Evolutionary conservation across 306 rosid genomes (phyloP), one percentile per base, ranked within the genome.

Genomic region (Pyrus bretschneideri): DNA sequence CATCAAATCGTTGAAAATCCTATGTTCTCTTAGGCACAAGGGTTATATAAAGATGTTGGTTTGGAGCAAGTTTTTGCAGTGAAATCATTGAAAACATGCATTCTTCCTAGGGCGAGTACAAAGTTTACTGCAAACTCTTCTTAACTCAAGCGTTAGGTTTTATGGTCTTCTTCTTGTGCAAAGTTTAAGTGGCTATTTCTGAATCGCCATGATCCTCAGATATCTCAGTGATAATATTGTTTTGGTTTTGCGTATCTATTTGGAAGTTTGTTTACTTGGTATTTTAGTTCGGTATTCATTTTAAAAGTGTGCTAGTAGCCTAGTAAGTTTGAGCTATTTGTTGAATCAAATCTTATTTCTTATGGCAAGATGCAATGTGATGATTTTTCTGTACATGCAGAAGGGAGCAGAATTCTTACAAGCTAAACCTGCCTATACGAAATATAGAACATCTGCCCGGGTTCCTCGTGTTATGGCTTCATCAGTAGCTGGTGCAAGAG

Each of bases 391-490:
- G 30, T 61, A 58, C 52, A 69, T 84, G 87, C 89, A 92, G 98
- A 96, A 85, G 81, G 78, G 80, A 75, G 29, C 69, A 67, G 79
- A 76, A 67, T 74, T 66, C 71, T 76, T 69, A 60, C 84, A 17
- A 78, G 77, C 83, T 71, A 72, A 62, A 71, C 77, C 91, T 33
- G 42, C 72, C 81, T 62, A 62, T 79, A 82, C 84, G 22, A 72
- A 80, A 67, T 68, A 79, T 78, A 83, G 69, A 59, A 25, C 75
- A 17, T 76, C 87, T 67, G 13, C 81, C 86, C 57, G 80, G 80
- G 29, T 64, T 82, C 84, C 87, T 73, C 58, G 72, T 72, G 70
- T 46, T 63, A 91, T 91, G 96, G 96, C 94, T 76, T 92, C 96
- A 13, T 82, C 99, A 11, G 30, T 79, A 69, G 80, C 75, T 19